Base-by-base conservation (phyloP, 331 rosid genomes). In the Quercus phellos region DNA sequence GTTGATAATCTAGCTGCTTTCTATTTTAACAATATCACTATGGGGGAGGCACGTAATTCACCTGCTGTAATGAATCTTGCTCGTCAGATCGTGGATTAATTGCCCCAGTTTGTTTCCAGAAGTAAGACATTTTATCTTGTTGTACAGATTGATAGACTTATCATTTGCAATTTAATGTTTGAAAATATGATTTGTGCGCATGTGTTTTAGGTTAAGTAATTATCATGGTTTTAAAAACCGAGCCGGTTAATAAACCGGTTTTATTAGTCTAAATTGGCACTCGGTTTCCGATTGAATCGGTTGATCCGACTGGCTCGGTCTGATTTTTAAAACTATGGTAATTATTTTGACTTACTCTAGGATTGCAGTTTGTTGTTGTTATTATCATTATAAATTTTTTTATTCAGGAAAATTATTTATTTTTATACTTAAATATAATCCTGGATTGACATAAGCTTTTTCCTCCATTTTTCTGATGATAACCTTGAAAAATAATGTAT, bases 21-120 rank as follows among this genome's bases (percentile, higher is more conserved):
- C 87, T 95, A 91, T 83, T 95, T 95, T 83, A 95, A 91, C 88
- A 95, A 92, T 85, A 88, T 93, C 69, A 87, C 96, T 18, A 83
- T 89, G 99, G 99, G 97, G 68, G 99, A 95, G 90, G 93, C 89
- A 66, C 94, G 91, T 29, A 89, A 90, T 81, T 86, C 87, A 63
- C 90, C 91, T 35, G 88, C 93, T 42, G 89, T 97, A 1, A 81
- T 89, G 59, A 90, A 90, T 83, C 93, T 95, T 86, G 88, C 97
- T 81, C 90, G 85, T 79, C 97, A 89, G 66, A 88, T 95, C 77
- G 87, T 85, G 26, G 99, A 93, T 24, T 24, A 24, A 24, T 76
- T 90, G 97, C 87, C 98, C 98, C 80, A 93, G 79, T 83, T 82
- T 95, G 85, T 95, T 95, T 87, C 95, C 97, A 42, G 97, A 93